phyloP scores from a whole-genome alignment of 331 rosid genomes.

The Ulmus americana region DNA sequence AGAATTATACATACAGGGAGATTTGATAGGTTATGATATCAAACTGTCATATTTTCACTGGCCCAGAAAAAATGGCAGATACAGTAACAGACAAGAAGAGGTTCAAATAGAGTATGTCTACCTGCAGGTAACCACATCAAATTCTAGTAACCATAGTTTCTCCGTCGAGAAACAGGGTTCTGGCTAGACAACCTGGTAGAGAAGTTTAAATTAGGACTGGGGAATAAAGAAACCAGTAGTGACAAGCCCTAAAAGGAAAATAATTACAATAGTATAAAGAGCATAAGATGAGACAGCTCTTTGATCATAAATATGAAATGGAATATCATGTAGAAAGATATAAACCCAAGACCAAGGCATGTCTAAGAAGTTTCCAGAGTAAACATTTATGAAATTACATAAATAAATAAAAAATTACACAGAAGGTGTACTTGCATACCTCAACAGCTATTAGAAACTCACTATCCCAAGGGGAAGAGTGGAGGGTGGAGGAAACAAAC shows the following conservation, averaged over 20 bases:
- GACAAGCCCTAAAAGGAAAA: not conserved
- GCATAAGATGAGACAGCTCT: not conserved
- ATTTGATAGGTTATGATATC: conserved; percentile 69
- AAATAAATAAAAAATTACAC: not conserved
- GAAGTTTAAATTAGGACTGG: conserved; percentile 38
- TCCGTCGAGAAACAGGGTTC: conserved; percentile 74
- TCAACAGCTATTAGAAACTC: not conserved
- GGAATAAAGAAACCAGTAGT: conserved; percentile 17
- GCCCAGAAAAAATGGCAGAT: conserved; percentile 36
- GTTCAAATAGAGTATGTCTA: conserved; percentile 39
- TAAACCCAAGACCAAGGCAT: not conserved
- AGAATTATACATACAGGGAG: conserved; percentile 71
- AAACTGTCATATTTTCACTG: conserved; percentile 42
- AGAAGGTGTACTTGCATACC: not conserved
- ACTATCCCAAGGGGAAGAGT: not conserved
- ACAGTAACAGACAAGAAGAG: conserved; percentile 28
- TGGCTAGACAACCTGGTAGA: conserved; percentile 75
- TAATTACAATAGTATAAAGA: not conserved
- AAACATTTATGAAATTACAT: not conserved
- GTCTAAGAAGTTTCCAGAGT: not conserved
- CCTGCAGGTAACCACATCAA: conserved; percentile 54
- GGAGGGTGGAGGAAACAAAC: not conserved
- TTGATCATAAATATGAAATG: not conserved
- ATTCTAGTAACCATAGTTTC: conserved; percentile 77
- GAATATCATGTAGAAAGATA: not conserved